Percentiles rank a stretch among this genome's conserved stretches.
phyloP scores from a whole-genome alignment of 306 rosid species.

The Pueraria montana region DNA sequence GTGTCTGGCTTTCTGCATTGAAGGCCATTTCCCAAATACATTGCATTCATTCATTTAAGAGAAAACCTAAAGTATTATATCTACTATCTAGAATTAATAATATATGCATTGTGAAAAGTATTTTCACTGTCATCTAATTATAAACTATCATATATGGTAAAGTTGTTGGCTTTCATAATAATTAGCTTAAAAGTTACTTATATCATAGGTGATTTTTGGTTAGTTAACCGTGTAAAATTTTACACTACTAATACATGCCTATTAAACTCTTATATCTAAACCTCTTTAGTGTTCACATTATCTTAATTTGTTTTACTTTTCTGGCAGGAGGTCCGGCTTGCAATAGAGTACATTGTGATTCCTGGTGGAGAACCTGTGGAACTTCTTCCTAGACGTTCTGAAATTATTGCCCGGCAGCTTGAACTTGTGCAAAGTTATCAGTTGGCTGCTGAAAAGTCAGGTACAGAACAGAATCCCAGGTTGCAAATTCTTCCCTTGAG shows the following conservation, averaged over 20 bases:
- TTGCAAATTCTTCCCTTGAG: conserved; percentile 95
- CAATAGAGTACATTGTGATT: conserved; percentile 96
- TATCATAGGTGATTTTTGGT: not conserved
- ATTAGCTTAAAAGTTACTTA: not conserved
- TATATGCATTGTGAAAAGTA: not conserved
- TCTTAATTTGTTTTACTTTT: conserved; percentile 20
- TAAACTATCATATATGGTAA: not conserved
- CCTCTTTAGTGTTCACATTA: not conserved
- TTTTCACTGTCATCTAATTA: not conserved
- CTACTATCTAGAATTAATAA: not conserved
- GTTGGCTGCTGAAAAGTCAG: conserved; percentile 92
- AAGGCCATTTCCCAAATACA: not conserved
- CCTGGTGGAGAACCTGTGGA: conserved; percentile 99
- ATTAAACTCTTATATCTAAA: not conserved
- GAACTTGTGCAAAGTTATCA: conserved; percentile 93
- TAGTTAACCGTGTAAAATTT: not conserved
- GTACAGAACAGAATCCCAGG: conserved; percentile 88
- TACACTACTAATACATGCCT: not conserved
- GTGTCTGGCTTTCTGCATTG: conserved; percentile 12
- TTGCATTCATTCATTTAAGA: not conserved
- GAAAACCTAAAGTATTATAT: not conserved
- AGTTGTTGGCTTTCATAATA: not conserved
- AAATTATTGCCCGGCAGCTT: conserved; percentile 91
- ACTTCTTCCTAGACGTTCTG: conserved; percentile 95
- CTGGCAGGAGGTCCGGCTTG: conserved; percentile 94